Evolutionary conservation across 495 filamentous ascomycete genomes (phyloP), one percentile per base, ranked within the genome.

Genomic region (Aspergillus ostianus): DNA sequence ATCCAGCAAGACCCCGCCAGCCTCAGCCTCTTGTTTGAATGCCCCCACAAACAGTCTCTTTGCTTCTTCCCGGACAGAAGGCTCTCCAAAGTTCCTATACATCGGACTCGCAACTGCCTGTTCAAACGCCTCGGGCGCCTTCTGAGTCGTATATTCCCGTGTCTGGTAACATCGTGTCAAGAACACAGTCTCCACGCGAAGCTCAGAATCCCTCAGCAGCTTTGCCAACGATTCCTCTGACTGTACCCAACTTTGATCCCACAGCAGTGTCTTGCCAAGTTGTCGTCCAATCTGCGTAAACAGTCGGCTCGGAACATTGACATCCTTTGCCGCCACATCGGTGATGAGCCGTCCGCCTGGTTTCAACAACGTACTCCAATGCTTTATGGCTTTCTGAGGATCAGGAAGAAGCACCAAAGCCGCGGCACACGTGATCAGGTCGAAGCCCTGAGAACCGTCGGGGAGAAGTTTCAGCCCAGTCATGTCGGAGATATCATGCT

Each of bases 401-500:
- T 58, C 27, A 1, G 56, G 47, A 12, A 58, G 46, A 13, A 58
- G 47, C 4, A 58, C 56, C 55, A 65, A 46, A 13, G 54, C 59
- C 21, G 59, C 44, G 44, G 49, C 48, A 51, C 63, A 62, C 41
- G 59, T 65, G 19, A 65, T 62, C 15, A 65, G 21, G 30, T 65
- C 63, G 55, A 62, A 62, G 19, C 56, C 56, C 12, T 51, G 47
- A 41, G 56, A 58, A 6, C 47, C 47, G 26, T 6, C 1, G 3
- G 54, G 54, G n/a, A 56, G 46, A 12, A 58, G 27, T 32, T 58
- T 30, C 27, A 51, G 19, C 6, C 48, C 48, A 3, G 50, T 54
- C 46, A 80, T 57, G 56, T 72, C 63, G 4, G 65, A 64, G 47
- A 78, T 71, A 57, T 79, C 77, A 30, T 74, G 67, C 36, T 69